phyloP scores from a whole-genome alignment of 108 stramenopile species.

The Fistulifera pelliculosa region DNA sequence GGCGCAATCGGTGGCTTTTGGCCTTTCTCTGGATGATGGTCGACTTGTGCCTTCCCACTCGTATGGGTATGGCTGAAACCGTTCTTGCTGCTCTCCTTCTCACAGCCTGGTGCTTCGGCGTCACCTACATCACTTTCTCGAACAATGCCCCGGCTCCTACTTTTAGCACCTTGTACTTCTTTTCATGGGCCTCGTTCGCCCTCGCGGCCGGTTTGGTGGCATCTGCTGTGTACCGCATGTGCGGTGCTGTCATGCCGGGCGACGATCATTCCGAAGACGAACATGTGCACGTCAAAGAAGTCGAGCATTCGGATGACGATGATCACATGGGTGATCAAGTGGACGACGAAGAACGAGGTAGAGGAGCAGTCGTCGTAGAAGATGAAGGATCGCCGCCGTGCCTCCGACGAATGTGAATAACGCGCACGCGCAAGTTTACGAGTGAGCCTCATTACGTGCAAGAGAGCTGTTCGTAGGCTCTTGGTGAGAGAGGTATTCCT shows the following conservation, averaged over 20 bases:
- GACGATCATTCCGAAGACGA: neutral
- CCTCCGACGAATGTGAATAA: too few relatives aligned
- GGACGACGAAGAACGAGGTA: too few relatives aligned
- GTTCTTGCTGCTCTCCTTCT: constrained; percentile 5
- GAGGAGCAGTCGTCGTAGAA: too few relatives aligned
- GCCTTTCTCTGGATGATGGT: neutral
- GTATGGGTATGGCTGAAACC: too few relatives aligned
- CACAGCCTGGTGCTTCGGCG: constrained; percentile 12
- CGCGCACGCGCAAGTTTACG: too few relatives aligned
- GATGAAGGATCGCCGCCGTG: too few relatives aligned
- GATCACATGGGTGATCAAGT: too few relatives aligned
- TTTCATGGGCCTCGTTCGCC: constrained; percentile 9
- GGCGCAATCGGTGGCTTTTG: neutral
- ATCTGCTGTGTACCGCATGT: constrained; percentile 4
- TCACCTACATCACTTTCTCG: constrained; percentile 15
- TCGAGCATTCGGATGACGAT: too few relatives aligned
- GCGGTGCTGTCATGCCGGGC: neutral
- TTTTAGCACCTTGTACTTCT: constrained; percentile 20
- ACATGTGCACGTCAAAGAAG: too few relatives aligned
- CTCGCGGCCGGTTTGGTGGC: constrained; percentile 1
- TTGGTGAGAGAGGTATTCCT: too few relatives aligned
- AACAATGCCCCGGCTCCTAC: constrained; percentile 11
- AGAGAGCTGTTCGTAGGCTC: too few relatives aligned
- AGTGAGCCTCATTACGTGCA: too few relatives aligned
- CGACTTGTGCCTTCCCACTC: neutral